Conservation (phyloP, 768 basidiomycete species). For the Pisolithus marmoratus region DNA sequence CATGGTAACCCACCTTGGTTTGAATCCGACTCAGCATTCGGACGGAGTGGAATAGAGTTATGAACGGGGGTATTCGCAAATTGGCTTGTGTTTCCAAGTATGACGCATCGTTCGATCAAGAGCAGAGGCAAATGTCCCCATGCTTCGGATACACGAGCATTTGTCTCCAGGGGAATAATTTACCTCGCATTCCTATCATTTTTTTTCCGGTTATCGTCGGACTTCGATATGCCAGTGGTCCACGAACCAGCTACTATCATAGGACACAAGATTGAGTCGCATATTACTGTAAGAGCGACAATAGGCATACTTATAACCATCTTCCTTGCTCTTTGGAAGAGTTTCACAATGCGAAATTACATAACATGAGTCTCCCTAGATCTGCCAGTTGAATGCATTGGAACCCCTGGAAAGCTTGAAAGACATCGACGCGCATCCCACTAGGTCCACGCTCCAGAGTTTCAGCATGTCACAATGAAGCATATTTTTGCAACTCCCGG, state of each 20-base stretch:
- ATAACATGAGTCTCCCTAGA: too few species aligned
- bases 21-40: constrained; percentile 18
- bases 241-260: too few species aligned
- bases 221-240: too few species aligned
- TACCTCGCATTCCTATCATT: too few species aligned
- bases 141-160: constrained; percentile 11
- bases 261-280: too few species aligned
- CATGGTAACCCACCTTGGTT: constrained; percentile 37
- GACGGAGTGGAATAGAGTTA: constrained; percentile 32
- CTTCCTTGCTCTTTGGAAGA: too few species aligned
- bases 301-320: too few species aligned
- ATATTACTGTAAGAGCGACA: too few species aligned
- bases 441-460: constrained; percentile 37
- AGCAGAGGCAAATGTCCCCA: constrained; percentile 46
- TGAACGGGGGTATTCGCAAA: constrained; percentile 39
- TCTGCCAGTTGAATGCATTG: constrained; percentile 19
- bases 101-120: constrained; percentile 45
- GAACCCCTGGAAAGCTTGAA: constrained; percentile 17
- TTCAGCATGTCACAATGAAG: constrained; percentile 6
- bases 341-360: too few species aligned
- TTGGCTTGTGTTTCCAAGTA: constrained; percentile 37
- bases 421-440: constrained; percentile 27
- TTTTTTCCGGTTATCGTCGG: too few species aligned
- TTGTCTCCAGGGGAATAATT: constrained; percentile 8
- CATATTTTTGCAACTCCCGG: constrained; percentile 27